phyloP scores from a whole-genome alignment of 768 basidiomycete genomes.

The Harrya chromipes region DNA sequence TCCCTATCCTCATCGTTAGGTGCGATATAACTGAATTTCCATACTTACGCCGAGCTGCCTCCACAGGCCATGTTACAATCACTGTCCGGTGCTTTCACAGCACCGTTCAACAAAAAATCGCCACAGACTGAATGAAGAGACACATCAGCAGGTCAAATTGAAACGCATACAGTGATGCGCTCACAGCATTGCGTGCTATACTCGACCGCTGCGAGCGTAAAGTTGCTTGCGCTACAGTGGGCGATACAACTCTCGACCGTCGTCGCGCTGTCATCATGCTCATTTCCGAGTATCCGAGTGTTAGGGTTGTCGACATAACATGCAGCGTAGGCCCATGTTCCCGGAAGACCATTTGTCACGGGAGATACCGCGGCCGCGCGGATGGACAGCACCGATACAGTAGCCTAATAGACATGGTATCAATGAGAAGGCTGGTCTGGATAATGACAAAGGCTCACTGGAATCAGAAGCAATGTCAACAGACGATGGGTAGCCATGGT shows the following conservation, averaged over 20 bases:
- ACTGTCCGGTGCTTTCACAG: slow-evolving; percentile 43
- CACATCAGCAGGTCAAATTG: not conserved
- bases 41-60: slow-evolving; percentile 59
- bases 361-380: slow-evolving; percentile 18
- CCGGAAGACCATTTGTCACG: slow-evolving; percentile 15
- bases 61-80: slow-evolving; percentile 74
- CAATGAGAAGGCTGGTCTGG: no score
- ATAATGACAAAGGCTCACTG: no score
- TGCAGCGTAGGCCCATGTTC: slow-evolving; percentile 55
- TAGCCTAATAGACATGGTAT: no score
- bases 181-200: slow-evolving; percentile 52
- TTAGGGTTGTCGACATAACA: slow-evolving; percentile 73
- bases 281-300: slow-evolving; percentile 56
- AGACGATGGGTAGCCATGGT: no score
- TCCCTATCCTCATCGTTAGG: slow-evolving; percentile 39
- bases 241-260: slow-evolving; percentile 67
- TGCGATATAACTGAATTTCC: not conserved
- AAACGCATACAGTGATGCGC: slow-evolving; percentile 7
- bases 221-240: slow-evolving; percentile 53
- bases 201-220: slow-evolving; percentile 68
- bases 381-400: no score
- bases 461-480: no score
- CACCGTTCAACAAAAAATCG: slow-evolving; percentile 59
- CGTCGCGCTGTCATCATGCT: slow-evolving; percentile 36
- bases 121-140: slow-evolving; percentile 58